Evolutionary conservation across 768 basidiomycete genomes (phyloP), one percentile per base, ranked within the genome.

Genomic region (Hericium erinaceus): DNA sequence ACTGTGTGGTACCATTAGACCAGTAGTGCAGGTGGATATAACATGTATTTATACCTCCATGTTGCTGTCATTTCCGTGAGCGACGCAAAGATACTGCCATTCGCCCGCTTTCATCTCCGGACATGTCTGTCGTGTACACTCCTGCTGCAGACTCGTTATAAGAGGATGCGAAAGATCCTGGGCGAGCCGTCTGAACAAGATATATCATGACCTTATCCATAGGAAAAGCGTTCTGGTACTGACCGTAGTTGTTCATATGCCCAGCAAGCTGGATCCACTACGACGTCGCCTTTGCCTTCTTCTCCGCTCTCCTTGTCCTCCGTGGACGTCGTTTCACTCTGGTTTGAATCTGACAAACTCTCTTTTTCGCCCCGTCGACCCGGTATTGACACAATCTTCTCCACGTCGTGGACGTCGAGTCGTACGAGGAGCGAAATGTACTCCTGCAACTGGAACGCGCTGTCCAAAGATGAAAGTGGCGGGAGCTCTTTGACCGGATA

Each of bases 71-170:
- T 85, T 90, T 20, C 91, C 92, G 70, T 98, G 94, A 0, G 93
- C 95, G 40, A 95, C 93, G 64, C 95, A 98, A 6, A 98, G 74
- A 71, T 97, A 98, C 28, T 92, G 78, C 95, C 95, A 98, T 75
- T 98, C 92, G 56, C 91, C 92, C n/a, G 95, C 94, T 70, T 95
- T 95, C 95, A 99, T 99, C 72, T 95, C 87, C 1, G 94, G 92
- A 75, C 95, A 99, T 10, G 87, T 82, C 39, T 79, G 72, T 40
- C 90, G 82, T 12, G 86, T 91, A 68, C 95, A 98, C 68, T 92
- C 90, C 64, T 87, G 84, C 67, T 93, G 92, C 41, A 94, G 73
- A 67, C 83, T 84, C 1, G 87, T 89, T 49, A 95, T 89, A 44
- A 93, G 77, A 4, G 92, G 91, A 64, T 92, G 85, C 0, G 88